phyloP scores from a whole-genome alignment of 1,284 basidiomycete genomes.

The Coniferiporia sulphurascens region DNA sequence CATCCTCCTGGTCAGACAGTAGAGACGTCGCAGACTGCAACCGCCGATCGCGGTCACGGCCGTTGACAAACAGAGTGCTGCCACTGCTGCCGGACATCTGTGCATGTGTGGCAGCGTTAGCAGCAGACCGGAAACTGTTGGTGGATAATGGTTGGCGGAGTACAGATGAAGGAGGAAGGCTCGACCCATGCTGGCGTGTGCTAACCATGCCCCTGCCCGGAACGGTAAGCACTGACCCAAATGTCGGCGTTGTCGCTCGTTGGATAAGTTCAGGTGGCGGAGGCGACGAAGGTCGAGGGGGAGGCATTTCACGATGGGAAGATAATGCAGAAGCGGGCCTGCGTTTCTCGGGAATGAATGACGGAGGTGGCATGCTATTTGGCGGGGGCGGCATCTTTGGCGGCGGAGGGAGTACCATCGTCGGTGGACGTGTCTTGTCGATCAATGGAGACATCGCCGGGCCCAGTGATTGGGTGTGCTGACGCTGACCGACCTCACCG shows the following conservation, averaged over 20 bases:
- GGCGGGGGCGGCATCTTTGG: slow-evolving; percentile 76
- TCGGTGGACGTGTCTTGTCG: slow-evolving; percentile 81
- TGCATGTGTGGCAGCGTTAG: slow-evolving; percentile 48
- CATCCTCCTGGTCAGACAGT: slow-evolving; percentile 51
- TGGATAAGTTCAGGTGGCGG: slow-evolving; percentile 85
- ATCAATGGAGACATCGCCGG: slow-evolving; percentile 40
- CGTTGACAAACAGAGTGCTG: slow-evolving; percentile 38
- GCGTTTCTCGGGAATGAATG: slow-evolving; percentile 67
- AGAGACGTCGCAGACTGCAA: slow-evolving; percentile 64
- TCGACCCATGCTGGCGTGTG: slow-evolving; percentile 56
- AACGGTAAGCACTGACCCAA: slow-evolving; percentile 57
- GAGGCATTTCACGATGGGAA: slow-evolving; percentile 50
- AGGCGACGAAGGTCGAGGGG: slow-evolving; percentile 82
- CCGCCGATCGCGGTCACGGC: slow-evolving; percentile 46
- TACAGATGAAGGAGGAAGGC: slow-evolving; percentile 62
- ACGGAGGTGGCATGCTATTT: slow-evolving; percentile 65
- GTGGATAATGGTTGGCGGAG: slow-evolving; percentile 73
- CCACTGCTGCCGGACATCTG: slow-evolving; percentile 39
- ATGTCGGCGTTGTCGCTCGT: slow-evolving; percentile 79
- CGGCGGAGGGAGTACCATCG: slow-evolving; percentile 82
- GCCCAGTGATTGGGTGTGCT: slow-evolving; percentile 39
- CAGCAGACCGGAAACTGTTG: slow-evolving; percentile 73
- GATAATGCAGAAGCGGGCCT: slow-evolving; percentile 47
- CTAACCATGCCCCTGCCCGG: slow-evolving; percentile 44
- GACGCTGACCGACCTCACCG: slow-evolving; percentile 41